phyloP scores from a whole-genome alignment of 495 filamentous ascomycete species.

The Aspergillus haitiensis region DNA sequence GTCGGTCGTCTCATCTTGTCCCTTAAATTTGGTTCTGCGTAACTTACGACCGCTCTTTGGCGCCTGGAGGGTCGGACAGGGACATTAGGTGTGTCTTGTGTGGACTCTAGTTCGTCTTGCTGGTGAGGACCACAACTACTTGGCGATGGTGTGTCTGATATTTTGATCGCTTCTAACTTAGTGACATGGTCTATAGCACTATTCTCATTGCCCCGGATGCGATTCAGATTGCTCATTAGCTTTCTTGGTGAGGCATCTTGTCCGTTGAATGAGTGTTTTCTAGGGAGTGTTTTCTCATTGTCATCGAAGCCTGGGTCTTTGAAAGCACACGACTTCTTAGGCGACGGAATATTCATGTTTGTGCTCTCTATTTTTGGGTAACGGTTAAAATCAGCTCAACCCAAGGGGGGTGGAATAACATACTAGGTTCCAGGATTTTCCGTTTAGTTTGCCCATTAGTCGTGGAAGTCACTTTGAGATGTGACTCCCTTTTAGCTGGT shows the following conservation, averaged over 20 bases:
- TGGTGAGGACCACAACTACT: not conserved
- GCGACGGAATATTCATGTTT: constrained; percentile 46
- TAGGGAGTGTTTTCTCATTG: constrained; percentile 7
- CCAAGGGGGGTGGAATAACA: constrained; percentile 25
- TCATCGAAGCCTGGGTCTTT: constrained; percentile 1
- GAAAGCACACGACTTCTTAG: constrained; percentile 27
- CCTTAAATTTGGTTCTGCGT: constrained; percentile 80
- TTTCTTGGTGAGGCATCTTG: constrained; percentile 3
- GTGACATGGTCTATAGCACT: not conserved
- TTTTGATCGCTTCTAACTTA: not conserved
- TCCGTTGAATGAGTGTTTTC: not conserved
- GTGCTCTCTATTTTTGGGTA: constrained; percentile 50
- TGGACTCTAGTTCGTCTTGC: constrained; percentile 3
- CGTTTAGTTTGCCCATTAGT: constrained; percentile 33
- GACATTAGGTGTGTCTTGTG: constrained; percentile 34
- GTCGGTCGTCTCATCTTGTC: constrained; percentile 86
- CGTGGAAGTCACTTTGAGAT: constrained; percentile 18
- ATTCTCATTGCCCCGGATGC: not conserved
- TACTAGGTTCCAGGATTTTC: constrained; percentile 62
- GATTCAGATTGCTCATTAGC: not conserved
- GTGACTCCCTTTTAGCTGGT: constrained; percentile 25
- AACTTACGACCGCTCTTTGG: constrained; percentile 68
- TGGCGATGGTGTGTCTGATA: not conserved
- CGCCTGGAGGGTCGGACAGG: constrained; percentile 62
- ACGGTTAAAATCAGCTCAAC: constrained; percentile 17